Evolutionary conservation across 1,139 yeast species (phyloP), one percentile per base, ranked within the genome.

Genomic region (Geotrichum citri-aurantii): DNA sequence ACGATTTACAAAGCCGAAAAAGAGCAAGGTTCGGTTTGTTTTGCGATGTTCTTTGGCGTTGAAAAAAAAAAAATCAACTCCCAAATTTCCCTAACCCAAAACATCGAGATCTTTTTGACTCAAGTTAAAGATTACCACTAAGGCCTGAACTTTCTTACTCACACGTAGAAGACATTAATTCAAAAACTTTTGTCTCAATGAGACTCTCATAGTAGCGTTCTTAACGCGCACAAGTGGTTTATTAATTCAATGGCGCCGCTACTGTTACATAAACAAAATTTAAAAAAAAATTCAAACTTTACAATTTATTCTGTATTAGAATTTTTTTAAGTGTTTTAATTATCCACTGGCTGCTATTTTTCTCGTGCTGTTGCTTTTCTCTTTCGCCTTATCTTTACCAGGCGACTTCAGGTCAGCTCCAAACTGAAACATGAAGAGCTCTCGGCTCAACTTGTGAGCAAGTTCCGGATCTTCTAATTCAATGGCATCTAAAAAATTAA

Each of bases 381-480:
- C 49, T 55, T 50, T 26, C 48, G 33, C 14, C 7, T 40, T 27
- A 10, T 42, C 12, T 27, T 27, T 24, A 29, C 12, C 48, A 19
- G 51, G 17, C 24, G 17, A 27, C 17, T 54, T 55, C 12, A 44
- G 40, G 40, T 60, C 62, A 21, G 57, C 50, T 3, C 59, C 55
- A 51, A 48, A 51, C 49, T 54, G 56, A 17, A 50, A 49, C 14
- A 61, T 61, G 33, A 55, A 59, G 1, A 61, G 67, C 54, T 72
- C 71, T 26, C 65, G 57, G 46, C 74, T 74, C n/a, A 76, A 55
- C 29, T 58, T 55, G 48, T 59, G 62, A 2, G 71, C 74, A 46
- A 75, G 63, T 19, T 65, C 67, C 1, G 57, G 55, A 62, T 79
- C 82, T 59, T 79, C 82, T 3, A 63, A 58, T 46, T 66, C 65